Base-by-base conservation (phyloP, 1,284 basidiomycete species). In the Apiotrichum domesticum region DNA sequence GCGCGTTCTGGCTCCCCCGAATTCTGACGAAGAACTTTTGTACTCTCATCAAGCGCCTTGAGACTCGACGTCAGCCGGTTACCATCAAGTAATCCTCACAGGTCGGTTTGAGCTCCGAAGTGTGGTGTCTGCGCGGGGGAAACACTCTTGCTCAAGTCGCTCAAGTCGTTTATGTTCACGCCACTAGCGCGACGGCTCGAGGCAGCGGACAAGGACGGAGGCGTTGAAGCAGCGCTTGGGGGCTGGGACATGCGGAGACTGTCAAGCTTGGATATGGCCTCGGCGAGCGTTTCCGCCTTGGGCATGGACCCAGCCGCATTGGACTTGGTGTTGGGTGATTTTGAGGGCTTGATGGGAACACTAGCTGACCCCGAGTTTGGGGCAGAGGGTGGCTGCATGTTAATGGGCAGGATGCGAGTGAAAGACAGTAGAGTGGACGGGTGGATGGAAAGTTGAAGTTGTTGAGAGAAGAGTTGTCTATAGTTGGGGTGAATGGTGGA, bases 91-190 rank as follows among this genome's bases (percentile, higher is more conserved):
- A 4, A 14, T 61, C 9, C 73, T 51, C 51, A 73, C 72, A 75
- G 48, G 37, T 66, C 70, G 2, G 73, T 72, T 58, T 74, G 73
- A 35, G 75, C 75, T 2, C 75, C 75, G 63, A 77, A 77, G 61
- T 77, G 75, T 7, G 75, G 75, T 33, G 74, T 77, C n/a, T 69
- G 70, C 33, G 72, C 70, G 4, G 64, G 68, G 42, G 68, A 70
- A 35, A 50, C 4, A 45, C 56, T 56, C 35, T 63, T 61, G 45
- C 56, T 21, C 37, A 39, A 39, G 8, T 39, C 37, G 37, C 8
- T 39, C 8, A 37, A 15, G 15, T 49, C 47, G 47, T 3, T 10
- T 35, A 49, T 35, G 21, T 49, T 49, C 6, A 33, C n/a, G 2
- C 21, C 35, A 14, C 47, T 49, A 7, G 35, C 21, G 15, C 47